phyloP scores from a whole-genome alignment of 495 filamentous ascomycete species.

The Annulohypoxylon stygium region DNA sequence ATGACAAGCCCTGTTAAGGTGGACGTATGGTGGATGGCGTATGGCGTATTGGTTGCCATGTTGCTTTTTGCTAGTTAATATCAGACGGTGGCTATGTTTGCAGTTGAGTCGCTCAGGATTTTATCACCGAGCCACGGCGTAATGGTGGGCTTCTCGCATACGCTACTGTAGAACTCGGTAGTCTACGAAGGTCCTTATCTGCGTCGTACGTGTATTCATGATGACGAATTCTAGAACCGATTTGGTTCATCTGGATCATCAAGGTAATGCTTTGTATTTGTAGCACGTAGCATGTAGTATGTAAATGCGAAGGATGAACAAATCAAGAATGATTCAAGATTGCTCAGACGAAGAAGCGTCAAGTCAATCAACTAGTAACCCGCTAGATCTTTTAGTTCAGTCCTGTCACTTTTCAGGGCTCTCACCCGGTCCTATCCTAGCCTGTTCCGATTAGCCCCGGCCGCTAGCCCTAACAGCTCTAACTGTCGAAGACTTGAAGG shows the following conservation, averaged over 20 bases:
- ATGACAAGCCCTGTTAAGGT: background rate
- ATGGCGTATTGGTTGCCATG: constrained; percentile 6
- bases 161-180: constrained; percentile 39
- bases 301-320: constrained; percentile 2
- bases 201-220: constrained; percentile 26
- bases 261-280: background rate
- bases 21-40: background rate
- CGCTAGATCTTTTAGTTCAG: background rate
- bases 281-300: background rate
- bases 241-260: background rate
- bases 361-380: background rate
- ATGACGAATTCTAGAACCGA: constrained; percentile 20
- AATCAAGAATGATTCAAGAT: constrained; percentile 2
- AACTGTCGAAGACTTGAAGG: background rate
- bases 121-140: constrained; percentile 20
- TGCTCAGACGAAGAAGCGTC: background rate
- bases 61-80: constrained; percentile 26
- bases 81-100: constrained; percentile 30
- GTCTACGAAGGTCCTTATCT: constrained; percentile 16
- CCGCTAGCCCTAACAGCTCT: constrained; percentile 17
- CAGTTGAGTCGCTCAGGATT: constrained; percentile 20
- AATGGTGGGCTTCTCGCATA: constrained; percentile 18
- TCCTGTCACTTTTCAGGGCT: background rate
- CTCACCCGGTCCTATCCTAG: background rate
- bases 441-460: constrained; percentile 24